Evolutionary conservation across 371 early-diverging fungal genomes (phyloP), one percentile per base, ranked within the genome.

Genomic region (Lichtheimia hyalospora): DNA sequence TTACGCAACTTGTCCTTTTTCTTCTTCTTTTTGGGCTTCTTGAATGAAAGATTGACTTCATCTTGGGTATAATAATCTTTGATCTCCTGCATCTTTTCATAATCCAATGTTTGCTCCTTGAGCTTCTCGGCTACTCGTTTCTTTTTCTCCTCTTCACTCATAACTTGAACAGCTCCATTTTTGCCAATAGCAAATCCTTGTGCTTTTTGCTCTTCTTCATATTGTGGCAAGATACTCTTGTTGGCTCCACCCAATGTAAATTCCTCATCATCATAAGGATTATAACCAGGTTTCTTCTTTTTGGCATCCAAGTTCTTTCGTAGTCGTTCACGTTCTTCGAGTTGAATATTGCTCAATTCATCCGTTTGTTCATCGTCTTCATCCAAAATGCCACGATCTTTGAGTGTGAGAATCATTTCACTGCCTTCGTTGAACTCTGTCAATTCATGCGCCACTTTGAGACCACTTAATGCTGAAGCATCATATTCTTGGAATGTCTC

Each of bases 21-120:
- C 68, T 80, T 85, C 71, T 75, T 82, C 64, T 81, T 82, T 62
- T 92, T 91, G 15, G 88, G 84, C 58, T 93, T 90, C 60, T 90
- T 93, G 64, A 95, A 95, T 14, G 83, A 66, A 6, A 88, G 75
- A 21, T 88, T 84, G 1, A 85, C 83, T 75, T 95, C 95, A 46
- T 93, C 93, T 61, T 88, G 84, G 57, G 95, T 93, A 77, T 95
- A 95, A 68, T 92, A 94, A 64, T 87, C 89, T 58, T 84, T 80
- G 44, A 82, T 81, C 54, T 85, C 84, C 49, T 75, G 77, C 74
- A 81, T 88, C 61, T 84, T 86, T 55, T 86, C 79, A 55, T 84
- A 84, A n/a, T 74, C 75, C 24, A 91, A 61, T 0, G 88, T 83
- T 5, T 83, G 78, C 25, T 79, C 85, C 53, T 86, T 83, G 41